phyloP scores from a whole-genome alignment of 2,329 filamentous ascomycete genomes.

The Fusarium napiforme region DNA sequence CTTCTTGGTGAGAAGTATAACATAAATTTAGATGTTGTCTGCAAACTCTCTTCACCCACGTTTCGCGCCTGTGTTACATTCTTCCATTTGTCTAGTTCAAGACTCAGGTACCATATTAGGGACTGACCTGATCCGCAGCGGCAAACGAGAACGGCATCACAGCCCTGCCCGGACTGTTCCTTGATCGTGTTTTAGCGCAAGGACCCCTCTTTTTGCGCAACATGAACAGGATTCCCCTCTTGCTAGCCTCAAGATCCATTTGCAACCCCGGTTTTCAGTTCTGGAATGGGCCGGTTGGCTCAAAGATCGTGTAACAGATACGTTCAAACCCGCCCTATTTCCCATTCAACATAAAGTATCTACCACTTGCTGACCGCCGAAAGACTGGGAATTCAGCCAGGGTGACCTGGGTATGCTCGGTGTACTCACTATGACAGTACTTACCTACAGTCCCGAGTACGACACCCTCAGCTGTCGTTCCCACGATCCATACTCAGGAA shows the following conservation, averaged over 20 bases:
- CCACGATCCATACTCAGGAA: neutral
- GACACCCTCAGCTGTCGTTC: neutral
- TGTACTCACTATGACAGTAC: neutral
- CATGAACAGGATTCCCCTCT: constrained; percentile 23
- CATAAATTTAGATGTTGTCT: neutral
- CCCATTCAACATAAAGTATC: neutral
- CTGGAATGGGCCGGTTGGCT: constrained; percentile 1
- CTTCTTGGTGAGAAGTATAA: neutral
- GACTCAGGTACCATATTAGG: neutral
- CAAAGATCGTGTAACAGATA: neutral
- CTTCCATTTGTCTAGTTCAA: neutral
- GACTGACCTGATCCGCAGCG: neutral
- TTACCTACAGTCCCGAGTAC: constrained; percentile 13
- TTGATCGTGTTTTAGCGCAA: constrained; percentile 27
- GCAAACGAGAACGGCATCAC: neutral
- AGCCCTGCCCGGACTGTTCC: neutral
- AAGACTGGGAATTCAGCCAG: neutral
- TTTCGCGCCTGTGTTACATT: constrained; percentile 1
- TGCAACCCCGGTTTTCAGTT: neutral
- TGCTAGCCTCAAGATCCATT: constrained; percentile 2
- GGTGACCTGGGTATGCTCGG: neutral
- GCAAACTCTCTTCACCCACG: neutral
- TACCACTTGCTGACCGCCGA: neutral
- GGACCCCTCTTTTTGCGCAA: constrained; percentile 5
- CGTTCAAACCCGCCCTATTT: neutral